Conservation (phyloP, 805 yeast species). For the Wickerhamiella brachini region DNA sequence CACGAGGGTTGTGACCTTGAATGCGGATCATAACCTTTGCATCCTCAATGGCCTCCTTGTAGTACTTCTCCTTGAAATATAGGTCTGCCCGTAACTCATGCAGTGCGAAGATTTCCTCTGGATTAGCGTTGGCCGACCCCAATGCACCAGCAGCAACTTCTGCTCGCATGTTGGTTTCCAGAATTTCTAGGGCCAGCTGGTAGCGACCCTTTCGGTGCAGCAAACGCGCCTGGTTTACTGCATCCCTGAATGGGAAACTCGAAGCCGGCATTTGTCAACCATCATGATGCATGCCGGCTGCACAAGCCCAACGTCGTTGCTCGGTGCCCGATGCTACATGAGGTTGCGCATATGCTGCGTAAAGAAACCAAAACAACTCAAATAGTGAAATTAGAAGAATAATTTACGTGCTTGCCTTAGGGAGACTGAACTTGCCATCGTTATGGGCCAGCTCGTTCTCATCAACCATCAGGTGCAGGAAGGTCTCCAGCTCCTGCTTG, state of each 20-base stretch:
- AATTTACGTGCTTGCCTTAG: background rate
- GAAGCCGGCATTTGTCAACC: background rate
- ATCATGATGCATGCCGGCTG: background rate
- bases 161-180: slow-evolving; percentile 8
- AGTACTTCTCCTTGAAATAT: slow-evolving; percentile 10
- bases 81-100: slow-evolving; percentile 14
- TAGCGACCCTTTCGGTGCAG: slow-evolving; percentile 9
- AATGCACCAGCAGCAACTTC: background rate
- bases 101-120: slow-evolving; percentile 3
- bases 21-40: slow-evolving; percentile 9
- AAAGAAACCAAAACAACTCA: background rate
- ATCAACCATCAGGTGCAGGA: slow-evolving; percentile 30
- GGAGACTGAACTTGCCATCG: slow-evolving; percentile 27
- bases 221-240: slow-evolving; percentile 9
- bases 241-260: slow-evolving; percentile 7
- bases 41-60: slow-evolving; percentile 7
- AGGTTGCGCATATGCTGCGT: too few species aligned
- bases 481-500: slow-evolving; percentile 31
- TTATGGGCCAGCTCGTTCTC: slow-evolving; percentile 28
- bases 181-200: slow-evolving; percentile 11
- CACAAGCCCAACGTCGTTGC: too few species aligned
- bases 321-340: too few species aligned
- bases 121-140: background rate
- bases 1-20: slow-evolving; percentile 8
- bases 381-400: too few species aligned